phyloP scores from a whole-genome alignment of 208 protist species.

The Trypanosoma caninum region DNA sequence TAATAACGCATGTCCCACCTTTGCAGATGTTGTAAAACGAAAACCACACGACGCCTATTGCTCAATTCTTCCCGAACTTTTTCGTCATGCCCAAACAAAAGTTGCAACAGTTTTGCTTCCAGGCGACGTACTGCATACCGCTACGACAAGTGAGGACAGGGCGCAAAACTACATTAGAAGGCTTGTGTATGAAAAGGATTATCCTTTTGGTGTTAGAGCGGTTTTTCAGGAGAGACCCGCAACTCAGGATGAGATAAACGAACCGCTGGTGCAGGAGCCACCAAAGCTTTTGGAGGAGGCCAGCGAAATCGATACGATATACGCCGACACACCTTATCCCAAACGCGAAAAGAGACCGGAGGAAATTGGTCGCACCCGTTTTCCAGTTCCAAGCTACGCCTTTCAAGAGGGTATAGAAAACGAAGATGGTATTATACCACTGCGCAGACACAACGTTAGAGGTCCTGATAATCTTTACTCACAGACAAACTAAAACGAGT shows the following conservation, averaged over 20 bases:
- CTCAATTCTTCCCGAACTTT: conserved; percentile 61
- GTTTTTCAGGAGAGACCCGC: conserved; percentile 80
- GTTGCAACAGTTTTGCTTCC: conserved; percentile 83
- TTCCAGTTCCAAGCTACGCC: conserved; percentile 56
- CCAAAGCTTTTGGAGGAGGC: conserved; percentile 79
- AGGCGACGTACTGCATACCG: conserved; percentile 66
- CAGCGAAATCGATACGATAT: conserved; percentile 77
- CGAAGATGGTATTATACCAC: conserved; percentile 65
- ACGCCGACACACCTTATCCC: conserved; percentile 69
- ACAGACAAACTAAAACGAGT: conserved; percentile 24
- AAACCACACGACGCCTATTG: conserved; percentile 37
- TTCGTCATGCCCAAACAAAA: conserved; percentile 61
- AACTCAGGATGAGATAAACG: conserved; percentile 35
- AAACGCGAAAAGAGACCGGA: conserved; percentile 30
- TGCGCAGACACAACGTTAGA: conserved; percentile 41
- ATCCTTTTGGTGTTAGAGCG: conserved; percentile 78
- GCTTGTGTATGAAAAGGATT: conserved; percentile 85
- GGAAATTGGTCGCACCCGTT: conserved; percentile 37
- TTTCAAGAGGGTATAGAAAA: conserved; percentile 74
- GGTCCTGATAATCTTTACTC: conserved; percentile 23
- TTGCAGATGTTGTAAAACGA: conserved; percentile 60
- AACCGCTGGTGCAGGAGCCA: conserved; percentile 38
- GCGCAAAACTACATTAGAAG: conserved; percentile 60
- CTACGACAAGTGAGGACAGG: conserved; percentile 66
- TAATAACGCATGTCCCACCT: conserved; percentile 80